Evolutionary conservation across 2,329 filamentous ascomycete genomes (phyloP).

Genomic region (Annulohypoxylon truncatum): DNA sequence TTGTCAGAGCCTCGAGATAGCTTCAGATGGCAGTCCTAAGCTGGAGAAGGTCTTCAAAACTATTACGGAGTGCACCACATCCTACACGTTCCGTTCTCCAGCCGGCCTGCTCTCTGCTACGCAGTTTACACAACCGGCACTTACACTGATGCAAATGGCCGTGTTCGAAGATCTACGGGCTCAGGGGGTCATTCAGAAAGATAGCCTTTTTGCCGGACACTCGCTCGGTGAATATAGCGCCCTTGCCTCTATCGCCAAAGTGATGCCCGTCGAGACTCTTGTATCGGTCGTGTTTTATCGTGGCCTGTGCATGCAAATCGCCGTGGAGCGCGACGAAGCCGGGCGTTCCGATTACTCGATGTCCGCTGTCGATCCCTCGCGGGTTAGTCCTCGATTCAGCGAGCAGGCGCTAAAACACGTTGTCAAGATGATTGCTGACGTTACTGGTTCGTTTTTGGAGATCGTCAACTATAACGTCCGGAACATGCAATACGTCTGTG

Average conservation of each 20-base stretch:
- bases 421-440: slow-evolving; percentile 41
- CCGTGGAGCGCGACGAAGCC: slow-evolving; percentile 45
- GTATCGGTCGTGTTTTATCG: slow-evolving; percentile 49
- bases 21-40: slow-evolving; percentile 28
- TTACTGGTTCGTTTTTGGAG: slow-evolving; percentile 46
- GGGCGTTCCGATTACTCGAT: slow-evolving; percentile 47
- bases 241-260: slow-evolving; percentile 44
- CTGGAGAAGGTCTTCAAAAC: slow-evolving; percentile 39
- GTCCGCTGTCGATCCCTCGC: slow-evolving; percentile 48
- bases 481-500: slow-evolving; percentile 52
- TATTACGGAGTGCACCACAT: slow-evolving; percentile 41
- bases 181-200: slow-evolving; percentile 44
- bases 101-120: slow-evolving; percentile 50
- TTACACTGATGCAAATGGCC: slow-evolving; percentile 49
- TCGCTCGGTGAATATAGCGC: slow-evolving; percentile 51
- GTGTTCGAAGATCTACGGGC: slow-evolving; percentile 46
- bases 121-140: slow-evolving; percentile 52
- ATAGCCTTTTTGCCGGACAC: slow-evolving; percentile 48
- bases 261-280: slow-evolving; percentile 47
- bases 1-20: slow-evolving; percentile 40
- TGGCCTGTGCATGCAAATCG: slow-evolving; percentile 51
- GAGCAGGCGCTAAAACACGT: slow-evolving; percentile 42
- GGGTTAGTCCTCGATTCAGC: slow-evolving; percentile 41
- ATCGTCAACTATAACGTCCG: slow-evolving; percentile 52
- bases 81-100: slow-evolving; percentile 46